Evolutionary conservation across 352 stramenopile species (phyloP), one percentile per base, ranked within the genome.

Genomic region (Thraustochytrium striatum): DNA sequence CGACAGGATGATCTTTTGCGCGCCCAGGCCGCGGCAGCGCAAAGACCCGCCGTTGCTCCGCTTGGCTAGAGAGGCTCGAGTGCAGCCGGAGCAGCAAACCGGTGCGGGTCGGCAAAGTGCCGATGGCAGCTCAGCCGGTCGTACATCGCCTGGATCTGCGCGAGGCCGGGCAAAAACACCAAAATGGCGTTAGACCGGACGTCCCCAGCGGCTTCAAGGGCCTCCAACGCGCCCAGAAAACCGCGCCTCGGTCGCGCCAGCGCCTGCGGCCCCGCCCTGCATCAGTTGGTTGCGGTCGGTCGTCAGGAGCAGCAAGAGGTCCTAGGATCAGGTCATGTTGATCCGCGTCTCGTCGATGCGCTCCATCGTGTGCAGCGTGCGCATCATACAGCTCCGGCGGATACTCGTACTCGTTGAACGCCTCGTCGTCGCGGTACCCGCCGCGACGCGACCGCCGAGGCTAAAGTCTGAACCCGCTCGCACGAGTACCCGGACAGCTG

Each of bases 21-120:
- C 57, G 13, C 35, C 65, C 78, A 16, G n/a, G 30, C 11, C 43
- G 59, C 59, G 85, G 82, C 72, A 89, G 87, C 25, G 89, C 83
- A 81, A 99, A 98, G 21, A 98, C 94, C 9, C 86, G 86, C 7
- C 92, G 87, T 83, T 99, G 96, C 61, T 98, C 94, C 41, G 94
- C 86, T 1, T 89, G 89, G 50, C 43, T 30, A 0, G 92, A 93
- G 25, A 99, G 88, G 11, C 91, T 95, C 7, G 89, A 94, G 85
- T 99, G 96, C 53, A 98, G 86, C 1, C 93, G 91, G 3, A 97
- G 35, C n/a, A 75, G 83, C 1, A 97, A 44, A 65, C 16, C 41
- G 36, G 7, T 50, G 33, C 5, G 50, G 5, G 53, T 69, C 57
- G 19, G 33, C 69, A 79, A 79, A 79, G 52, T 57, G 39, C 30